These are phyloP conservation scores for Gossypioides kirkii DNA, from an alignment of 345 rosid species.

Conservation along the genomic window DNA sequence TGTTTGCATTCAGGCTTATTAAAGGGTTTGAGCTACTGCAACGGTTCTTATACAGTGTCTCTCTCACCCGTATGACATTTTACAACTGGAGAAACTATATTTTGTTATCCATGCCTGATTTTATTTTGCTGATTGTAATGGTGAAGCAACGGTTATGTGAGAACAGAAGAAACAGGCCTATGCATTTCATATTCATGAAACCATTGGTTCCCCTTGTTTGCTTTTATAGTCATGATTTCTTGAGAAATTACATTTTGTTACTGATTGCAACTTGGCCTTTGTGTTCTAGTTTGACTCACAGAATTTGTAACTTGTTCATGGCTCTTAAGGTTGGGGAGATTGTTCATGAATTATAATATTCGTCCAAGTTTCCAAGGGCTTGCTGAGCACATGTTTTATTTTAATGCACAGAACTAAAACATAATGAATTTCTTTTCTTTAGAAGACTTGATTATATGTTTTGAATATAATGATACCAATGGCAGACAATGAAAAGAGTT, in stretches of 20 bases:
- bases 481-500: background rate
- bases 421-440: too few species aligned
- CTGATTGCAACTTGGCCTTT: too few species aligned
- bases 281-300: too few species aligned
- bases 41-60: conserved; percentile 55
- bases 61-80: conserved; percentile 46
- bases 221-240: too few species aligned
- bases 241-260: too few species aligned
- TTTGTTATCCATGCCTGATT: background rate
- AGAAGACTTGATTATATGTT: background rate
- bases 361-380: too few species aligned
- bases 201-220: too few species aligned
- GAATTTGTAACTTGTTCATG: too few species aligned
- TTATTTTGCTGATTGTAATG: background rate
- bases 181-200: background rate
- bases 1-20: conserved; percentile 47
- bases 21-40: conserved; percentile 58
- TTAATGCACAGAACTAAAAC: too few species aligned
- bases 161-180: conserved; percentile 14
- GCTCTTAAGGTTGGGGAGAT: too few species aligned
- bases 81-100: background rate
- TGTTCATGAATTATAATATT: too few species aligned
- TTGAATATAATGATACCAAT: background rate
- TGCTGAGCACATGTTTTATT: too few species aligned
- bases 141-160: conserved; percentile 24